A percentile compares a stretch with the other conserved stretches of the same genome.
Conservation (phyloP, 768 basidiomycete genomes). For the Suillus tomentosus region DNA sequence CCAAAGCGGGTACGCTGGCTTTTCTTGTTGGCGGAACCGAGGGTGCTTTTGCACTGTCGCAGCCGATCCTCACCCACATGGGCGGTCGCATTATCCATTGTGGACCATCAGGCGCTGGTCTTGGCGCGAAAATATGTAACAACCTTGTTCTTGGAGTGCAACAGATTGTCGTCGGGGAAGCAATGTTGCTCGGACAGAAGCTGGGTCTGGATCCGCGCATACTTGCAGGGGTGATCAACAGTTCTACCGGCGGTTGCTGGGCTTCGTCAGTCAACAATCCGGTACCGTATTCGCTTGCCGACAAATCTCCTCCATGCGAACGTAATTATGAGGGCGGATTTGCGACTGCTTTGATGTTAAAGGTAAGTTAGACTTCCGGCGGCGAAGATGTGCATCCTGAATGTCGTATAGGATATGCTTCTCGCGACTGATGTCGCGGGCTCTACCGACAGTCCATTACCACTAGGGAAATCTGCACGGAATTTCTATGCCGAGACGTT, state of each 20-base stretch:
- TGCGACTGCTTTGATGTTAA: conserved; percentile 80
- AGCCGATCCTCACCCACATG: conserved; percentile 70
- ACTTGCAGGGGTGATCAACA: conserved; percentile 84
- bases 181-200: conserved; percentile 83
- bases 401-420: conserved; percentile 69
- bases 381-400: conserved; percentile 13
- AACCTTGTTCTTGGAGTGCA: conserved; percentile 79
- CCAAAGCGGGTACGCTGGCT: conserved; percentile 82
- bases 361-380: conserved; percentile 45
- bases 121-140: conserved; percentile 91
- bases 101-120: conserved; percentile 76
- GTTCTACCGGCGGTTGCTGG: conserved; percentile 83
- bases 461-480: conserved; percentile 66
- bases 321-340: conserved; percentile 86
- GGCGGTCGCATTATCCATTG: conserved; percentile 83
- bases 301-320: conserved; percentile 79
- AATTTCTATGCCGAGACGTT: conserved; percentile 62
- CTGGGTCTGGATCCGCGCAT: conserved; percentile 79
- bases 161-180: conserved; percentile 85
- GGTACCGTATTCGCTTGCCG: conserved; percentile 70
- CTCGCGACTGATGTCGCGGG: conserved; percentile 69
- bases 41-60: conserved; percentile 54
- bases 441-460: conserved; percentile 51
- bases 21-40: conserved; percentile 88
- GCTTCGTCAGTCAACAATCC: conserved; percentile 87